Conservation (phyloP, 352 stramenopile species). For the Pythium scleroteichum region DNA sequence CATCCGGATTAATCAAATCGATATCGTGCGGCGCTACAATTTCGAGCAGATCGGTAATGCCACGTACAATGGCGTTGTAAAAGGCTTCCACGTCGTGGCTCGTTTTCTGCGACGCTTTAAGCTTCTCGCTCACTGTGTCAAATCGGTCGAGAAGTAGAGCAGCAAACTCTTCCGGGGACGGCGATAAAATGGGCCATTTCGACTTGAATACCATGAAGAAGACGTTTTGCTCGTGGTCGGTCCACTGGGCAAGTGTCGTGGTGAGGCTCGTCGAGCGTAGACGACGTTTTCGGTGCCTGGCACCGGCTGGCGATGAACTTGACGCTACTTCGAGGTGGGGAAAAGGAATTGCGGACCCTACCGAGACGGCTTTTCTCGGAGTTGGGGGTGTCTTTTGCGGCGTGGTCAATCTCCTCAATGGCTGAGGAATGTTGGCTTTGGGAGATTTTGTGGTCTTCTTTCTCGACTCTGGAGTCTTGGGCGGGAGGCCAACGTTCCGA, state of each 20-base stretch:
- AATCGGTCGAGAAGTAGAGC: constrained; percentile 57
- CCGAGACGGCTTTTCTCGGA: too few species aligned
- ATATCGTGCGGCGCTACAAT: constrained; percentile 53
- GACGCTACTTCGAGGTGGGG: not conserved
- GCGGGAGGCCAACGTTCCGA: constrained; percentile 37
- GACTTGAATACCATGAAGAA: constrained; percentile 73
- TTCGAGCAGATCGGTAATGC: constrained; percentile 46
- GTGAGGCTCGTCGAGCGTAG: constrained; percentile 24
- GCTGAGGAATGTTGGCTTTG: not conserved
- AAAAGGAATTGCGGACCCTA: constrained; percentile 13
- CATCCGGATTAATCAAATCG: constrained; percentile 59
- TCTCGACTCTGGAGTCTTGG: constrained; percentile 1
- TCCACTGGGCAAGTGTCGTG: constrained; percentile 35
- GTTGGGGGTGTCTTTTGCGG: not conserved
- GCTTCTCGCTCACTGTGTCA: constrained; percentile 58
- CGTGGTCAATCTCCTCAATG: not conserved
- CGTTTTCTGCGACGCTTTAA: constrained; percentile 51
- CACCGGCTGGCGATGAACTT: not conserved
- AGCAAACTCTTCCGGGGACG: constrained; percentile 31
- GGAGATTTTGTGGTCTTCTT: not conserved
- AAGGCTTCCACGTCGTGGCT: constrained; percentile 62
- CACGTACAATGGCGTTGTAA: constrained; percentile 52
- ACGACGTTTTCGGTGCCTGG: constrained; percentile 17
- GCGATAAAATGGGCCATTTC: constrained; percentile 45
- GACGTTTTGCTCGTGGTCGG: constrained; percentile 55